A percentile compares a stretch with the other conserved stretches of the same genome.
These are phyloP conservation scores for Lanmaoa rubissima DNA, from an alignment of 768 basidiomycete species.

Conservation along the genomic window DNA sequence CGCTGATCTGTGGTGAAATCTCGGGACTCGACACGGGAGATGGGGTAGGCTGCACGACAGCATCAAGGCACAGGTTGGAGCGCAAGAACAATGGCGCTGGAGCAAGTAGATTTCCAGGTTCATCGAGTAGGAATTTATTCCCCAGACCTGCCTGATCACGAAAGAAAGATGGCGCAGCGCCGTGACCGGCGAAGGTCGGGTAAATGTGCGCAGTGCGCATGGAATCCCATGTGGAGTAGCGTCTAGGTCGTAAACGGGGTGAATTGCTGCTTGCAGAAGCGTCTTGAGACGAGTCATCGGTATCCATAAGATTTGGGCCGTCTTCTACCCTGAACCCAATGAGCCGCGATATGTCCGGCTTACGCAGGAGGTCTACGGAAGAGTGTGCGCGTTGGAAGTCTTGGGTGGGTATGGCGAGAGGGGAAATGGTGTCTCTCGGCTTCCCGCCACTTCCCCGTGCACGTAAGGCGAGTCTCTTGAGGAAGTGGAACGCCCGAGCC, in stretches of 20 bases:
- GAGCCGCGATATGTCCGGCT: slow-evolving; percentile 25
- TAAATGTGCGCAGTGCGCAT: slow-evolving; percentile 3
- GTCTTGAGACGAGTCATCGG: slow-evolving; percentile 33
- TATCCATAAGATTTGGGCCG: slow-evolving; percentile 26
- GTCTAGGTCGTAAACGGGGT: slow-evolving; percentile 17
- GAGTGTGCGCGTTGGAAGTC: slow-evolving; percentile 30
- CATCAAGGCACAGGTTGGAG: slow-evolving; percentile 9
- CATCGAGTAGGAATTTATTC: background rate
- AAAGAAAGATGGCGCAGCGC: slow-evolving; percentile 9
- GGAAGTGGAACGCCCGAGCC: slow-evolving; percentile 39
- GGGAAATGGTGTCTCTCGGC: slow-evolving; percentile 27
- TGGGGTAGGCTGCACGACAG: slow-evolving; percentile 7
- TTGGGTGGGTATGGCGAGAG: slow-evolving; percentile 23
- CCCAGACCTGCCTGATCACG: slow-evolving; percentile 7
- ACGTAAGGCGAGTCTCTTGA: slow-evolving; percentile 37
- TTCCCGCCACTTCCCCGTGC: slow-evolving; percentile 33
- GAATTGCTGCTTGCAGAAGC: slow-evolving; percentile 26
- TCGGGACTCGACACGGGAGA: slow-evolving; percentile 1
- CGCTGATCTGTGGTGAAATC: slow-evolving; percentile 4
- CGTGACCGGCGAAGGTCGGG: slow-evolving; percentile 12
- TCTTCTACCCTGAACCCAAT: slow-evolving; percentile 24
- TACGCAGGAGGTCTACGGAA: slow-evolving; percentile 34
- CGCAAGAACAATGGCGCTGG: slow-evolving; percentile 16
- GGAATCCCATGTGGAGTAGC: slow-evolving; percentile 25
- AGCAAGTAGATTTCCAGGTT: slow-evolving; percentile 9